Base-by-base conservation (phyloP, 768 basidiomycete species). In the Chlorophyllum brunneum region DNA sequence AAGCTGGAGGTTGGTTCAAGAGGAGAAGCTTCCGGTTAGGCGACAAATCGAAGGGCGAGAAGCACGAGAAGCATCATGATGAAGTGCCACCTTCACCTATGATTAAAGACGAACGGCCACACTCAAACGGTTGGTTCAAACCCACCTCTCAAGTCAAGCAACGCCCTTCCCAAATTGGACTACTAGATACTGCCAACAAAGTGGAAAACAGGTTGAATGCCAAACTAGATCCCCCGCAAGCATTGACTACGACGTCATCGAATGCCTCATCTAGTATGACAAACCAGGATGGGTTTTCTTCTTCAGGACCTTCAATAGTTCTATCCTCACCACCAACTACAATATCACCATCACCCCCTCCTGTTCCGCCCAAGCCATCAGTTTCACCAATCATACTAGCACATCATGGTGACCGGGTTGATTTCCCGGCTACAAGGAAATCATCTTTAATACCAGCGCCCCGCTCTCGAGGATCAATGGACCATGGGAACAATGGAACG, bases 1-100 rank as follows among this genome's bases (percentile, higher is more conserved):
- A 48, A 20, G 41, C 70, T 13, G 70, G 71, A 31, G 56, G 60
- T 3, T 84, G 82, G 81, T 81, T 81, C 58, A 78, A 77, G 61
- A 72, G 79, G 46, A 82, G 76, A 64, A 81, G 76, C 58, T 62
- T 78, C 53, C 67, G 68, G 45, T 31, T 69, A 26, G 63, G 62
- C 11, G 68, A 76, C 20, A 72, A 73, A 37, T 38, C 51, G 15
- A 54, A 55, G 40, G 30, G 45, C 44, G 58, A 61, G 11, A 54
- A 43, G 52, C 41, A 20, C 44, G 58, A 61, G 11, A 54, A 43
- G 52, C 41, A 20, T 27, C 41, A 56, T 36, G 39, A 56, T 20
- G 43, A 62, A 7, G 39, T 54, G 26, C 57, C 61, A 6, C 60
- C 64, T 13, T 56, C 64, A 2, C 63, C 65, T n/a, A 34, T 43